Percentiles rank a stretch among this genome's conserved stretches.
Evolutionary conservation across 768 basidiomycete genomes (phyloP).

Genomic region (Macrolepiota albuminosa): DNA sequence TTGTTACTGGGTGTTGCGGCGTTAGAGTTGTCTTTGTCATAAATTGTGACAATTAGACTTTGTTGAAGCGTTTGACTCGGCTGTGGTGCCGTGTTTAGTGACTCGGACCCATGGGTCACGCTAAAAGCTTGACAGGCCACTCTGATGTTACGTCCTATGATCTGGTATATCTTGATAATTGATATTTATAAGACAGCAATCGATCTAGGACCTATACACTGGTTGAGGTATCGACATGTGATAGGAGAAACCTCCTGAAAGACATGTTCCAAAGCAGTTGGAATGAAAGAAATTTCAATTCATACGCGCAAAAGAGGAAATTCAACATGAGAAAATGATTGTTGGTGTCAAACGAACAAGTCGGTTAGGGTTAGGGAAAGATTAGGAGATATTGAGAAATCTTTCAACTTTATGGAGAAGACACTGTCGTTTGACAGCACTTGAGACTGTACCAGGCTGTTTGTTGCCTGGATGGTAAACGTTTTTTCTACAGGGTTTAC

Average conservation of each 20-base stretch:
- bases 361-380: neutral
- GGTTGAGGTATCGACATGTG: neutral
- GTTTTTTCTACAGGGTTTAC: constrained; percentile 38
- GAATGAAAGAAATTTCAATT: neutral
- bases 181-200: neutral
- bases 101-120: too few species aligned
- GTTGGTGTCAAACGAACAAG: neutral
- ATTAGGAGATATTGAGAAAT: neutral
- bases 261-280: neutral
- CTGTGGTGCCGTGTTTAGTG: too few species aligned
- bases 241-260: neutral
- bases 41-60: too few species aligned
- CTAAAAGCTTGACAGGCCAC: too few species aligned
- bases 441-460: constrained; percentile 49
- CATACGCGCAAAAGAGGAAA: neutral
- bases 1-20: too few species aligned
- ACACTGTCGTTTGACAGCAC: constrained; percentile 10
- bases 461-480: constrained; percentile 55
- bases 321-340: too few species aligned
- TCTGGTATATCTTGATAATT: neutral
- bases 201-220: neutral
- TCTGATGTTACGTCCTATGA: neutral
- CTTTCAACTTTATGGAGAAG: neutral
- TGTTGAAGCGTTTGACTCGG: too few species aligned
- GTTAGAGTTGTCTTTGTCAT: too few species aligned